phyloP scores from a whole-genome alignment of 805 yeast genomes.

The Barnettozyma californica region DNA sequence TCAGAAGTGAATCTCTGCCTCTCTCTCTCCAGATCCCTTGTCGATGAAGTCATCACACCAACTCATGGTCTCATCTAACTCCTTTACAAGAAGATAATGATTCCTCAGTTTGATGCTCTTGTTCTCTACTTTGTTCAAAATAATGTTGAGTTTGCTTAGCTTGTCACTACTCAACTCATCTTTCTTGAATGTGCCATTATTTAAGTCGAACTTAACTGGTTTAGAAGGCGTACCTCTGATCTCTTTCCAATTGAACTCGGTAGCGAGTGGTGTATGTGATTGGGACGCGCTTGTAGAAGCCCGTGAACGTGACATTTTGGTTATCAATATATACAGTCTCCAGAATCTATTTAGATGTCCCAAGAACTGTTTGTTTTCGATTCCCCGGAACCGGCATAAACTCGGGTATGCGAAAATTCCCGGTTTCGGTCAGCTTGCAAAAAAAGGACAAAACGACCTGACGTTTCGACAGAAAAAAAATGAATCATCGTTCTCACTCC shows the following conservation, averaged over 20 bases:
- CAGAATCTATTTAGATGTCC: neutral
- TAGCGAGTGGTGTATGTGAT: neutral
- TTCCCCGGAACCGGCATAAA: constrained; percentile 4
- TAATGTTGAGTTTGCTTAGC: constrained; percentile 13
- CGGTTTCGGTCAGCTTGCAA: neutral
- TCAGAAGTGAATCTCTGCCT: too few relatives aligned
- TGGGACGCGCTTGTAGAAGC: constrained; percentile 1
- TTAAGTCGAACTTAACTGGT: constrained; percentile 14
- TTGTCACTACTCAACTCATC: constrained; percentile 14
- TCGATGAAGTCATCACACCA: constrained; percentile 19
- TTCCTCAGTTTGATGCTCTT: constrained; percentile 11
- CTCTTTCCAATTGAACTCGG: constrained; percentile 13
- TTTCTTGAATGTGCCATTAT: constrained; percentile 11
- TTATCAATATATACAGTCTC: neutral
- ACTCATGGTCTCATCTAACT: constrained; percentile 14
- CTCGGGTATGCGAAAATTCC: neutral
- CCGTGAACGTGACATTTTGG: constrained; percentile 5
- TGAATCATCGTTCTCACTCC: constrained; percentile 4
- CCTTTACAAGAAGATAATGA: constrained; percentile 8
- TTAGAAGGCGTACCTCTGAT: constrained; percentile 18
- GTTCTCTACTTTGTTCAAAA: constrained; percentile 21
- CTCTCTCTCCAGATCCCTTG: neutral
- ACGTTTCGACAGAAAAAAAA: neutral
- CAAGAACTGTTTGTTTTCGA: neutral
- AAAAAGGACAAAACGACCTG: neutral